Conservation (phyloP, 352 stramenopile genomes). For the Blastocystis sp. region DNA sequence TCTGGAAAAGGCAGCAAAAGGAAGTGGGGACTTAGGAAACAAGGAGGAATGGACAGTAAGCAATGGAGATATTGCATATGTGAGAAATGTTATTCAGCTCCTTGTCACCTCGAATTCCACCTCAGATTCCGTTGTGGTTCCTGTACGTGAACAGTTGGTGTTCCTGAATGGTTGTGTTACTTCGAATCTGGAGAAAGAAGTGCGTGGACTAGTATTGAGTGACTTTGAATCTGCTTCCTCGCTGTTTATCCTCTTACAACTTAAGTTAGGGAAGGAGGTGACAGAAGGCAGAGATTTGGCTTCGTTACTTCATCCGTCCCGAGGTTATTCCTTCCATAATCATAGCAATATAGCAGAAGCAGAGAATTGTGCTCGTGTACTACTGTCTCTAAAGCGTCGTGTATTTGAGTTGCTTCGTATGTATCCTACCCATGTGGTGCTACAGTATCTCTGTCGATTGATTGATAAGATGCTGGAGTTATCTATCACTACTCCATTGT, state of each 20-base stretch:
- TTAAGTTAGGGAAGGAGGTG: slow-evolving; percentile 51
- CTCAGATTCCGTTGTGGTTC: neutral
- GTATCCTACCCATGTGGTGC: slow-evolving; percentile 59
- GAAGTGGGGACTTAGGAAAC: neutral
- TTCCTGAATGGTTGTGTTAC: neutral
- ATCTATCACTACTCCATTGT: slow-evolving; percentile 68
- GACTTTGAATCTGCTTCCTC: slow-evolving; percentile 9
- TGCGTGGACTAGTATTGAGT: neutral
- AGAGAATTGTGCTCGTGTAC: neutral
- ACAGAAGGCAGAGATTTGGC: slow-evolving; percentile 14
- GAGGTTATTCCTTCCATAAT: slow-evolving; percentile 55
- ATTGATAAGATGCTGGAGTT: slow-evolving; percentile 73
- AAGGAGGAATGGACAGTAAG: slow-evolving; percentile 26
- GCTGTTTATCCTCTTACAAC: neutral
- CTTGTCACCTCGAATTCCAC: neutral
- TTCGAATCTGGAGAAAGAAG: neutral
- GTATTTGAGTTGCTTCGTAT: slow-evolving; percentile 52
- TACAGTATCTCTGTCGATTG: slow-evolving; percentile 63
- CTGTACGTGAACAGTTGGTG: slow-evolving; percentile 24
- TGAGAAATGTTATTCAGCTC: slow-evolving; percentile 7
- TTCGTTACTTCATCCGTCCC: neutral
- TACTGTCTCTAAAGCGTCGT: slow-evolving; percentile 7
- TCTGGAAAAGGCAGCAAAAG: slow-evolving; percentile 37
- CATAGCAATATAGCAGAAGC: slow-evolving; percentile 50
- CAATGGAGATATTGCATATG: slow-evolving; percentile 35